Conservation (phyloP, 305 asterid genomes). For the Euphrasia arctica region DNA sequence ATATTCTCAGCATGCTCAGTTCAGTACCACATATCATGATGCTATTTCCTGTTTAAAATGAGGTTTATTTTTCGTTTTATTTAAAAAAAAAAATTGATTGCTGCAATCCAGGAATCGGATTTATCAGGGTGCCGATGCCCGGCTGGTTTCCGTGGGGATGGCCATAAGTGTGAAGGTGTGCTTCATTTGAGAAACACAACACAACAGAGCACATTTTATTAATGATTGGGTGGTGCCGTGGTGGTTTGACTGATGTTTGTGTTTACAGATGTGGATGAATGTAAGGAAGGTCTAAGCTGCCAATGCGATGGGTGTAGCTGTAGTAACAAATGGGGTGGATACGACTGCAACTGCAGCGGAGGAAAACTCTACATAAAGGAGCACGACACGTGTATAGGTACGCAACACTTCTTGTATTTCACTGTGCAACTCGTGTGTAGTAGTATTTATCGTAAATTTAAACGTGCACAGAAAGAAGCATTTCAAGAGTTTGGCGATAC, state of each 20-base stretch:
- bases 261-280: slow-evolving; percentile 69
- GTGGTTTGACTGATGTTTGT: not conserved
- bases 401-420: not conserved
- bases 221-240: not conserved
- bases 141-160: slow-evolving; percentile 74
- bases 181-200: not conserved
- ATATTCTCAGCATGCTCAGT: slow-evolving; percentile 80
- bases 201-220: not conserved
- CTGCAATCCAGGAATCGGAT: slow-evolving; percentile 49
- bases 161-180: slow-evolving; percentile 75
- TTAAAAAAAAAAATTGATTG: not conserved
- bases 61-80: not conserved
- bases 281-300: slow-evolving; percentile 66
- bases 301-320: slow-evolving; percentile 82
- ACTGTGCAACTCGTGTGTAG: too few species aligned
- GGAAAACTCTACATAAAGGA: slow-evolving; percentile 70
- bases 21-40: slow-evolving; percentile 26
- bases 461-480: slow-evolving; percentile 51
- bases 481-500: slow-evolving; percentile 46
- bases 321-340: slow-evolving; percentile 83
- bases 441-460: not conserved
- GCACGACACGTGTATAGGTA: slow-evolving; percentile 84
- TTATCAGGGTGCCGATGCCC: slow-evolving; percentile 80
- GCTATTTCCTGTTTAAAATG: not conserved
- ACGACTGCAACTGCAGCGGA: slow-evolving; percentile 63